These are phyloP conservation scores for Eucalyptus melliodora DNA, from an alignment of 345 rosid species.

Conservation along the genomic window DNA sequence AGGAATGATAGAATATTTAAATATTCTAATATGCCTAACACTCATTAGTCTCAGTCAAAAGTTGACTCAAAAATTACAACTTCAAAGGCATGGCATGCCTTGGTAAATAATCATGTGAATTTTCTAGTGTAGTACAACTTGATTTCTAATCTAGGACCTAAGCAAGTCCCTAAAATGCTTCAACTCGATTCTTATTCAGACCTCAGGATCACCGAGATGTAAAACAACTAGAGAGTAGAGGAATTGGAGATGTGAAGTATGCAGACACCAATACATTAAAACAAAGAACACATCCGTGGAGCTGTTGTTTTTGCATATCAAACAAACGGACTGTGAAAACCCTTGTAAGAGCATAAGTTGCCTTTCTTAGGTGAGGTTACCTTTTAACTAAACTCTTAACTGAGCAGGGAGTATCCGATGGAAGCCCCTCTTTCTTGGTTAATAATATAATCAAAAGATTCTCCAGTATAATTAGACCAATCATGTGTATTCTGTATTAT, in stretches of 20 bases:
- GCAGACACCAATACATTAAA: no score
- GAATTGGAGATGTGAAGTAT: no score
- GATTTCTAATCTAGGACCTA: not conserved
- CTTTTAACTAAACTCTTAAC: no score
- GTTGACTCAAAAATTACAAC: not conserved
- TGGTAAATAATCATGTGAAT: not conserved
- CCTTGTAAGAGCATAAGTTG: no score
- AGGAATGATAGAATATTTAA: not conserved
- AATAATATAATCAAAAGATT: not conserved
- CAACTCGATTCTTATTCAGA: no score
- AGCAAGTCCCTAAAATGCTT: no score
- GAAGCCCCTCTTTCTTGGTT: not conserved
- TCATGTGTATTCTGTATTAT: not conserved
- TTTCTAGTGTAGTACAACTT: not conserved
- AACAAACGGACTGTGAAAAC: no score
- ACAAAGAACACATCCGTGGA: no score
- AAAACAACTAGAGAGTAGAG: no score
- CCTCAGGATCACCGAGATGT: fast-evolving
- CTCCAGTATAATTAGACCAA: not conserved
- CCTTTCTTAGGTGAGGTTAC: no score
- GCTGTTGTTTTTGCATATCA: no score
- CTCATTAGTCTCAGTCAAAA: not conserved
- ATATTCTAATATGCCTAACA: not conserved
- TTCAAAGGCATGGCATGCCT: not conserved
- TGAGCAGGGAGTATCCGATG: no score